Evolutionary conservation across 164 flowering plant species (phyloP).

Genomic region (Houttuynia cordata): DNA sequence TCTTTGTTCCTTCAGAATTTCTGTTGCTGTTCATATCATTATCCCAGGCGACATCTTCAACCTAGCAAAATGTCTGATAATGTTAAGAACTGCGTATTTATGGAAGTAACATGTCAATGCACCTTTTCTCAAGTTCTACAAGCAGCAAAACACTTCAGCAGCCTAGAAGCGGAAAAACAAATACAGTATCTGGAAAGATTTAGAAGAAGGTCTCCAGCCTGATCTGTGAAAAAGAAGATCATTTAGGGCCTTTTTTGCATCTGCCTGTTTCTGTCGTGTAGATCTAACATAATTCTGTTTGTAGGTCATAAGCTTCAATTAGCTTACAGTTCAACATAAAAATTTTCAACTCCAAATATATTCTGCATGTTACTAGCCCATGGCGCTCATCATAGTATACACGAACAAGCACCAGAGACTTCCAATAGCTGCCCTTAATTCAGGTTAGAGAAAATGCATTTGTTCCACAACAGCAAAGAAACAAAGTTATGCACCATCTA

Average conservation of each 20-base stretch:
- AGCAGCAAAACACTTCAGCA: neutral
- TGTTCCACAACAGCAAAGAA: too few relatives aligned
- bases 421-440: neutral
- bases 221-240: slow-evolving; percentile 38
- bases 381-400: neutral
- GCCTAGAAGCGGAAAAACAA: neutral
- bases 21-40: slow-evolving; percentile 7
- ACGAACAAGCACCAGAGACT: neutral
- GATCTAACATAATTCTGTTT: slow-evolving; percentile 38
- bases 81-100: neutral
- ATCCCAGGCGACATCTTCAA: slow-evolving; percentile 13
- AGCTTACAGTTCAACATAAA: neutral
- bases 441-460: too few relatives aligned
- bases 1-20: slow-evolving; percentile 18
- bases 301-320: neutral
- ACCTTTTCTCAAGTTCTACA: neutral
- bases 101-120: neutral
- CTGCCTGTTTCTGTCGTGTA: slow-evolving; percentile 66
- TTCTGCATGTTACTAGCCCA: neutral
- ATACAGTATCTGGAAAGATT: slow-evolving; percentile 25
- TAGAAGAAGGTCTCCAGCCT: slow-evolving; percentile 10
- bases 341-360: too few relatives aligned
- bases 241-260: slow-evolving; percentile 61
- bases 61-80: slow-evolving; percentile 14
- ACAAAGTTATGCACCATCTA: neutral